Evolutionary conservation across 805 yeast species (phyloP), one percentile per base, ranked within the genome.

Genomic region (Metschnikowia picachoensis): DNA sequence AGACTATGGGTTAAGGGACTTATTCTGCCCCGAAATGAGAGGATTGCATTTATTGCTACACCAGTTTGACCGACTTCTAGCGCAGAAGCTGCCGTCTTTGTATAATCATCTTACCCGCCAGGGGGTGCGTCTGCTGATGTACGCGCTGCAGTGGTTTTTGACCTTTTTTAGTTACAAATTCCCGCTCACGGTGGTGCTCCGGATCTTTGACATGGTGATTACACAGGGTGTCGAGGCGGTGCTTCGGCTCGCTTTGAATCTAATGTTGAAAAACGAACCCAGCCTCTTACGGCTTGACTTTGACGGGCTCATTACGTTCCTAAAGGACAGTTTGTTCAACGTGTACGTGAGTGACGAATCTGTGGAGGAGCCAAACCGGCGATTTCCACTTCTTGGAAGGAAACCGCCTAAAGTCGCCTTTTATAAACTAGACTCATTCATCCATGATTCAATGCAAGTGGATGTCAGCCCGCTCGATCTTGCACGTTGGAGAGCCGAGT

Each of bases 81-180:
- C 91, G 62, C 92, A 83, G 52, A 66, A 73, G 37, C 70, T 82
- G 16, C 98, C 98, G 0, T 71, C 72, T 7, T 72, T 94, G 39
- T 80, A 80, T 61, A 77, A 78, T 39, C 98, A 94, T 69, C 70
- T 94, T 55, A 74, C 77, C 27, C 81, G 90, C 51, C 95, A 92
- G 64, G 97, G 97, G 6, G 82, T 94, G 20, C 78, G 84, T 50
- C 86, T 96, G 3, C 85, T 95, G 17, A 92, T 92, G 98, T 94
- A 88, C 71, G 98, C 97, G 0, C 83, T 96, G 2, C 98, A 94
- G 66, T 94, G 99, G 99, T 92, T 94, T 60, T 74, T 94, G 57
- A 94, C 98, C 0, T 77, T 94, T 53, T 94, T 94, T 67, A 95
- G 96, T 7, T 94, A 94, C 71, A 89, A 89, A 62, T 92, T 94